Evolutionary conservation across 2,329 filamentous ascomycete genomes (phyloP), one percentile per base, ranked within the genome.

Genomic region (Drechslerella dactyloides): DNA sequence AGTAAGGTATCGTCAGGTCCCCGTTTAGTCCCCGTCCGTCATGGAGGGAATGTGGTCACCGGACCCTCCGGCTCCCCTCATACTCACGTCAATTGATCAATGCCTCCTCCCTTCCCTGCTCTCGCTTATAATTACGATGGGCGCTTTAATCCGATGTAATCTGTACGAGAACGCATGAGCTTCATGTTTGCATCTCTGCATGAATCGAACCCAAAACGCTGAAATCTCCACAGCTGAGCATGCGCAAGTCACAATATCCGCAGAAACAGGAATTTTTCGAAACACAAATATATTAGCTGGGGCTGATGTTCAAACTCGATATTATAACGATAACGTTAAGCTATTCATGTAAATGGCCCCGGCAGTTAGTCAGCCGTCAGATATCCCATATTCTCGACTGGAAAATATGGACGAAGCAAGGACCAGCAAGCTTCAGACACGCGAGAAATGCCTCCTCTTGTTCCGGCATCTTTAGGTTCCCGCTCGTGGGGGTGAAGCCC

Each of bases 291-390:
- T n/a, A n/a, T 63, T 72, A 59, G 66, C 66, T 72, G 60, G 60
- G n/a, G n/a, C n/a, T 51, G 44, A 59, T 60, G 66, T 60, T 72
- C 57, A 62, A 64, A 72, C 60, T 60, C 60, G 66, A 72, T 62
- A 72, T 72, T 46, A 54, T 46, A 44, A 30, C n/a, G 37, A 23
- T 66, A 37, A 13, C 19, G 11, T n/a, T 35, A 62, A 35, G 27
- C 59, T 30, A 35, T 37, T 37, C 58, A 30, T 13, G 5, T 10
- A 44, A 44, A n/a, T n/a, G 17, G 15, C 40, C 40, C 40, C 17
- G n/a, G 44, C 44, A 48, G 44, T 48, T 2, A 19, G 44, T 21
- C 19, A 21, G 8, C 44, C 21, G 44, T 23, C 44, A 21, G 44
- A 15, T 48, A 21, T 48, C 27, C 4, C 27, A 33, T 33, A 33